Conservation (phyloP, 257 asterid genomes). For the Ilex asprella region DNA sequence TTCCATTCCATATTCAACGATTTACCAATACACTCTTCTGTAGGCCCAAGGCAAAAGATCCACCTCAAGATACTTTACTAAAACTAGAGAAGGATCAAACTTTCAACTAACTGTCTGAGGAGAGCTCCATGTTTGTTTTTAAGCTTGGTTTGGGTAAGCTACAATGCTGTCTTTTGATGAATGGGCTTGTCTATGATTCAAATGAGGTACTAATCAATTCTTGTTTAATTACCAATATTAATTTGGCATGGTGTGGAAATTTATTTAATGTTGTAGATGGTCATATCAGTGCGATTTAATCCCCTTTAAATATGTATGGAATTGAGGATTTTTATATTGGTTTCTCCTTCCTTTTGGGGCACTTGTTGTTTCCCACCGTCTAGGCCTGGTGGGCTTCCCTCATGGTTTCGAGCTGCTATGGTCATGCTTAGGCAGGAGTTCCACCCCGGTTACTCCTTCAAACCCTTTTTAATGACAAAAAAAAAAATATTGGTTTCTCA, state of each 20-base stretch:
- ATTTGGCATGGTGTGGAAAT: conserved; percentile 8
- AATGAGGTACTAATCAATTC: conserved; percentile 56
- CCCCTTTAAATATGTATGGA: conserved; percentile 1
- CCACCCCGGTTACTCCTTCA: too few relatives aligned
- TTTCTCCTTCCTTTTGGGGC: too few relatives aligned
- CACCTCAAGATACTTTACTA: conserved; percentile 80
- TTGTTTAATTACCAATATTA: conserved; percentile 3
- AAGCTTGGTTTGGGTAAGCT: conserved; percentile 82
- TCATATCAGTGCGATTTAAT: conserved; percentile 1
- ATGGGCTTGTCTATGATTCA: conserved; percentile 88
- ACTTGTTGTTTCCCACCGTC: too few relatives aligned
- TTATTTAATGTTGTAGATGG: conserved; percentile 2
- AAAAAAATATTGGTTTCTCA: too few relatives aligned
- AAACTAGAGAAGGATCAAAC: conserved; percentile 74
- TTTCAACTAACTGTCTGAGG: conserved; percentile 50
- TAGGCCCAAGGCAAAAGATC: conserved; percentile 73
- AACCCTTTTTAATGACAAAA: too few relatives aligned
- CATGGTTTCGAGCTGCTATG: too few relatives aligned
- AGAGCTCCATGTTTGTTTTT: conserved; percentile 72
- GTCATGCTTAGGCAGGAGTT: too few relatives aligned
- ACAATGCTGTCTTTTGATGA: conserved; percentile 80
- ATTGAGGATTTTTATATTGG: too few relatives aligned
- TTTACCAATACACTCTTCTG: conserved; percentile 12
- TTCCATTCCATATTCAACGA: neutral
- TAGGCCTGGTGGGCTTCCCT: neutral